phyloP scores from a whole-genome alignment of 768 basidiomycete species.

The Kondoa subrosea region DNA sequence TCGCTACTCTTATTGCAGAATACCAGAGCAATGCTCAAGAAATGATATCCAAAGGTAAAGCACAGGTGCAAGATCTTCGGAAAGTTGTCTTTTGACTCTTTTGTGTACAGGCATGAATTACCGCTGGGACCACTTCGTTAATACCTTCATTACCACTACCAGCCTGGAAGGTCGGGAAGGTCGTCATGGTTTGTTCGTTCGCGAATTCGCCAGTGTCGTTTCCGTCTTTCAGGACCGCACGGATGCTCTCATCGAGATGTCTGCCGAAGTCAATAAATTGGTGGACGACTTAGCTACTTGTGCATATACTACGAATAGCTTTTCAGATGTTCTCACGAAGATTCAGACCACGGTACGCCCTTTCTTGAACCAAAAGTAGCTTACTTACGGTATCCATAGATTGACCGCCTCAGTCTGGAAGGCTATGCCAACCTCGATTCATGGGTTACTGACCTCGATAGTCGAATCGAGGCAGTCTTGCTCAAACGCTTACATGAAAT shows the following conservation, averaged over 20 bases:
- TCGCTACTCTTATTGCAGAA: slow-evolving; percentile 86
- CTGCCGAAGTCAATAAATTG: slow-evolving; percentile 63
- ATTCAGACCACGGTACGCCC: slow-evolving; percentile 63
- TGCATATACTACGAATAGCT: slow-evolving; percentile 64
- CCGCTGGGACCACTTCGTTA: slow-evolving; percentile 93
- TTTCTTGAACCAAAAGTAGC: background rate
- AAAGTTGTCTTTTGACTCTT: background rate
- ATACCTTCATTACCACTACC: slow-evolving; percentile 57
- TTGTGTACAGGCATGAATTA: slow-evolving; percentile 58
- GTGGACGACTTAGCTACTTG: slow-evolving; percentile 80
- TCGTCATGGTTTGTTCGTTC: slow-evolving; percentile 79
- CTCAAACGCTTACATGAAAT: slow-evolving; percentile 56
- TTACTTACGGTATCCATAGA: slow-evolving; percentile 37
- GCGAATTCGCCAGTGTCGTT: slow-evolving; percentile 84
- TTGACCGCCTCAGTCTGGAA: slow-evolving; percentile 85
- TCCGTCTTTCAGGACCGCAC: slow-evolving; percentile 94
- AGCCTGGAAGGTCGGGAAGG: slow-evolving; percentile 60
- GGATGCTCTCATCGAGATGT: slow-evolving; percentile 77
- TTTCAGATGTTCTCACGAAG: slow-evolving; percentile 55
- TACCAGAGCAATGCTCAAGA: slow-evolving; percentile 81
- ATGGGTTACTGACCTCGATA: slow-evolving; percentile 69
- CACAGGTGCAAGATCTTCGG: slow-evolving; percentile 37
- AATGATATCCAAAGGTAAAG: slow-evolving; percentile 64
- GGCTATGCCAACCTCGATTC: slow-evolving; percentile 86
- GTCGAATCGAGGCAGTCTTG: slow-evolving; percentile 65